Base-by-base conservation (phyloP, 75 land plant genomes). In the Ceratopteris richardii region DNA sequence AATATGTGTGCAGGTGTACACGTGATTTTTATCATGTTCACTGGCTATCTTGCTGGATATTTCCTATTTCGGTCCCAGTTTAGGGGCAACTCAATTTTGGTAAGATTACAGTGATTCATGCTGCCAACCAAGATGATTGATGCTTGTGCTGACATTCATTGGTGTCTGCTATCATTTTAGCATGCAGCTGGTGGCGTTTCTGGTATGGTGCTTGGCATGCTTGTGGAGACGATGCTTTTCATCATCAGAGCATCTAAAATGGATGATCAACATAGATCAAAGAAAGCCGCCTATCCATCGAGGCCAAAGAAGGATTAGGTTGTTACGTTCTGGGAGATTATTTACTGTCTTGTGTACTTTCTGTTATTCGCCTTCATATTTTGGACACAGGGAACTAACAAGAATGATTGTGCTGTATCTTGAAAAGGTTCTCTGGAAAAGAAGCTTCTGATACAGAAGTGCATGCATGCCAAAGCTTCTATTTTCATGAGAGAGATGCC, bases 1-100 rank as follows among this genome's bases (percentile, higher is more conserved):
- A n/a, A n/a, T n/a, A n/a, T n/a, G n/a, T n/a, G n/a, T 69, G 57
- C 93, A 92, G 97, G 97, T 46, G 40, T 87, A 28, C 97, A 92
- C 76, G 93, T 92, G 24, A 67, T 78, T 50, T 40, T 82, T 28
- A 84, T 63, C 46, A 92, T 92, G 97, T 87, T 87, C 43, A 84
- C 88, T n/a, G 88, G 97, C 56, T 92, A 70, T 64, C 44, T 87
- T 55, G 76, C 82, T 65, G 97, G 97, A 29, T 88, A 74, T 69
- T 65, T 80, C 19, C 39, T 87, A 44, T 84, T 92, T 73, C 78
- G 89, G 60, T 92, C 97, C 31, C 78, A 88, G 41, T 88, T 92
- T 55, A 61, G 68, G 40, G 77, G 85, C 43, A 75, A 48, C 53
- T 52, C 81, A 51, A 72, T 66, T 46, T 63, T 87, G 88, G 97